Evolutionary conservation across 106 monocot genomes (phyloP).

Genomic region (Apostasia ramifera): DNA sequence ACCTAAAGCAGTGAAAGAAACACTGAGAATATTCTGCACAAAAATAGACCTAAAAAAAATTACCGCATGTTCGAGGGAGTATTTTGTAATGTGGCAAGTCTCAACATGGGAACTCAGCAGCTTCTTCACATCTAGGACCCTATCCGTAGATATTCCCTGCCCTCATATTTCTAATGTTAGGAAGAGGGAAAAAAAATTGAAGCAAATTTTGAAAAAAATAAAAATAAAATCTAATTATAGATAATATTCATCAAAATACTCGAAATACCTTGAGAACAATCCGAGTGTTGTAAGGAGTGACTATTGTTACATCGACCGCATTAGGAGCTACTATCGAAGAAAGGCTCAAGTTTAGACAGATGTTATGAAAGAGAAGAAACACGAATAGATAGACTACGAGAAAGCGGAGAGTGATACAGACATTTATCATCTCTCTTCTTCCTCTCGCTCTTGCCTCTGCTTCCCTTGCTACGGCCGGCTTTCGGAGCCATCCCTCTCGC

Average conservation of each 20-base stretch:
- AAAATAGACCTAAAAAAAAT: not conserved
- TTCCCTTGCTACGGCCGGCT: conserved; percentile 44
- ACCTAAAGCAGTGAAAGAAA: not conserved
- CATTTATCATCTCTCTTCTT: conserved; percentile 90
- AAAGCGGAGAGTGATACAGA: conserved; percentile 7
- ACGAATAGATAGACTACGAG: not conserved
- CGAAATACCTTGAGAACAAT: conserved; percentile 65
- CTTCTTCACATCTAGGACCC: conserved; percentile 74
- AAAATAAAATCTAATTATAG: not conserved
- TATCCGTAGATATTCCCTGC: conserved; percentile 91
- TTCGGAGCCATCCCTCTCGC: conserved; percentile 60
- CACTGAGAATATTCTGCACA: not conserved
- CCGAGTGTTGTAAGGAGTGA: conserved; percentile 63
- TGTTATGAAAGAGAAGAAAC: not conserved
- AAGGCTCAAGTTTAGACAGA: not conserved
- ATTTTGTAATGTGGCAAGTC: conserved; percentile 85
- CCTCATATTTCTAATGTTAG: no score
- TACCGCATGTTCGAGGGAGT: conserved; percentile 75
- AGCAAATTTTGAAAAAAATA: not conserved
- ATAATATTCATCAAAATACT: not conserved
- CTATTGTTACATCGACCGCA: conserved; percentile 57
- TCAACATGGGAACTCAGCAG: conserved; percentile 56
- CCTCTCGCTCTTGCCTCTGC: conserved; percentile 57
- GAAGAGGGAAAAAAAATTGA: not conserved
- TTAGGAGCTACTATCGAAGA: conserved; percentile 50